Conservation (phyloP, 352 stramenopile genomes). For the Globisporangium nodosum region DNA sequence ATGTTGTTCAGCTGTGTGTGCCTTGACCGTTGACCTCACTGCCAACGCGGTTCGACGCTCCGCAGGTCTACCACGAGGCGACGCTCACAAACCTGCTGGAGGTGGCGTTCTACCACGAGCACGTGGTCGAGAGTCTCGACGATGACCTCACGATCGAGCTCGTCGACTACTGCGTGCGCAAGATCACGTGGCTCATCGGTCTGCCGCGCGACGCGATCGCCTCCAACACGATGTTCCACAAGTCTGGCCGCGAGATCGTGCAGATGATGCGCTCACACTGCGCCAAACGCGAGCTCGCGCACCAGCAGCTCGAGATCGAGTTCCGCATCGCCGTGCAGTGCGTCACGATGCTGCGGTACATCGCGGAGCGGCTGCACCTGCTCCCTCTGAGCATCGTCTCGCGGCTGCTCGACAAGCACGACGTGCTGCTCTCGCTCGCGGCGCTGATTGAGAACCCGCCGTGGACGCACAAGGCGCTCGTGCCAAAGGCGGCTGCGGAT, state of each 20-base stretch:
- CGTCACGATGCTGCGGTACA: conserved; percentile 86
- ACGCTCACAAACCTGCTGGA: conserved; percentile 87
- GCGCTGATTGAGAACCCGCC: conserved; percentile 94
- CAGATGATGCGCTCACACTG: conserved; percentile 57
- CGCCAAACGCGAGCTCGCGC: conserved; percentile 48
- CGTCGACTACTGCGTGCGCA: conserved; percentile 91
- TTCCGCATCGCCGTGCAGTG: conserved; percentile 82
- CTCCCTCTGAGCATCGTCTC: conserved; percentile 86
- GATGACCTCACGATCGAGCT: conserved; percentile 90
- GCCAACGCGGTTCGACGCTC: not conserved
- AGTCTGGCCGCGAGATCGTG: conserved; percentile 59
- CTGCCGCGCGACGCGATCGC: conserved; percentile 54
- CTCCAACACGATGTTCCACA: conserved; percentile 63
- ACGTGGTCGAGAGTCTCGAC: conserved; percentile 82
- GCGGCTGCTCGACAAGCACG: conserved; percentile 95
- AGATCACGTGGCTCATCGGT: conserved; percentile 80
- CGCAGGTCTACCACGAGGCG: conserved; percentile 86
- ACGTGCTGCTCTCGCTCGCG: conserved; percentile 90
- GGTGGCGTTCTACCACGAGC: conserved; percentile 87
- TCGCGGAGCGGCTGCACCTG: conserved; percentile 86
- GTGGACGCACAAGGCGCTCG: conserved; percentile 86
- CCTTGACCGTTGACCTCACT: not conserved
- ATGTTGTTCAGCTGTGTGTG: not conserved
- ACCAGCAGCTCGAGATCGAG: conserved; percentile 81
- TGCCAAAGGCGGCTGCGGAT: not conserved